Base-by-base conservation (phyloP, 1,284 basidiomycete genomes). In the Cryptococcus maquisensis region DNA sequence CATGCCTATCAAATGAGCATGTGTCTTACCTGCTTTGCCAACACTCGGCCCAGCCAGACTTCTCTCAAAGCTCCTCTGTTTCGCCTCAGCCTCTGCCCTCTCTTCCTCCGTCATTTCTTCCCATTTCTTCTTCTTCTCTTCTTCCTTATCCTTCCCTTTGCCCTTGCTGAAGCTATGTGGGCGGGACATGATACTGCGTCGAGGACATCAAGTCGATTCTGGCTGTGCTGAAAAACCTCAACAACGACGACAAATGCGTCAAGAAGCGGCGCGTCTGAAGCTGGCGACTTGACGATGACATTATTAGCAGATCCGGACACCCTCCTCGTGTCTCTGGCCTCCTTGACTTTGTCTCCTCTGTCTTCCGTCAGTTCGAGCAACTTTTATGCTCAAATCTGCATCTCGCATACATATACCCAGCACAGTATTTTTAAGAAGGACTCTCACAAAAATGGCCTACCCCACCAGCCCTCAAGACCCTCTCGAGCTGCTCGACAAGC, bases 401-500 rank as follows among this genome's bases (percentile, higher is more conserved):
- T n/a, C 21, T n/a, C 36, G 10, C 18, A 7, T 21, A 49, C 21
- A 23, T 12, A 8, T 7, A 41, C 38, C 15, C 20, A 38, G 28
- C 28, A 32, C 28, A 32, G 28, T 32, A 32, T 10, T 32, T 10
- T 32, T 3, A 10, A 32, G 28, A 24, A 44, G 32, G 12, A 23
- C 28, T 10, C 28, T 32, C 28, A 32, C 28, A 47, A 51, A 32
- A 24, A 68, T 69, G 65, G 65, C 61, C 13, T 64, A 68, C 36
- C 71, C 70, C 3, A 67, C 58, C 47, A 56, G 58, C 43, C 62
- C 60, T 1, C 56, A 57, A 4, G 41, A 66, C 24, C 59, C 69
- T 16, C 64, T 62, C 10, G 78, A 86, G 53, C 81, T 91, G 61
- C 78, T 93, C 54, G 68, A 79, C 2, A 78, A 78, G 39, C 64